Base-by-base conservation (phyloP, 129 eudicot species). In the Arctium lappa region DNA sequence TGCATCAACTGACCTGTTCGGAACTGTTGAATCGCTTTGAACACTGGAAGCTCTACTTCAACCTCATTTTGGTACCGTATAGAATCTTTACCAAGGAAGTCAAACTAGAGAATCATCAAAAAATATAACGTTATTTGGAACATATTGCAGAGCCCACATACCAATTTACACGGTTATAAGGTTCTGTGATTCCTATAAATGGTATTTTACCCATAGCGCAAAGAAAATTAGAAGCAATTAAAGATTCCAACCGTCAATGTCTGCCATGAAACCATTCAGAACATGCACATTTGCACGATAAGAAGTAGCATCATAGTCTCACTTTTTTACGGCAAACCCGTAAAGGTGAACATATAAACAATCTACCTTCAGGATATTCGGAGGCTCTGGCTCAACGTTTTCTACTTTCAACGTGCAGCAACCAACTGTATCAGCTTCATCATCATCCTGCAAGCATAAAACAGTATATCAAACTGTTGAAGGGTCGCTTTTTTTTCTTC, bases 21-120 rank as follows among this genome's bases (percentile, higher is more conserved):
- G 56, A 96, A 96, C 81, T 96, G 92, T 83, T 91, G 95, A 84
- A 96, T 92, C 40, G 99, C 97, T 90, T 89, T 90, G 87, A 87
- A 96, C 53, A 91, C 99, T 8, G 91, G 89, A 80, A 85, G 85
- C 85, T 90, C 98, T 69, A 94, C 98, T 79, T 90, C 94, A 48
- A 96, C 97, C 87, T 90, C 95, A 50, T 96, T 96, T 82, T 85
- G 94, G 84, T 96, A 96, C 82, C 94, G 83, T 65, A 96, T 96
- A 29, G 99, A 96, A 96, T 96, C 99, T 93, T 96, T 96, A 96
- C 99, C 99, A 48, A 96, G 99, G 88, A 96, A 96, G 86, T 96
- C 99, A 91, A 96, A 93, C 99, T 96, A 91, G n/a, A 76, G 60
- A 81, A 68, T 27, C 13, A 81, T 38, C 34, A 84, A 42, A 44